Evolutionary conservation across 495 filamentous ascomycete genomes (phyloP), one percentile per base, ranked within the genome.

Genomic region (Aspergillus bridgeri): DNA sequence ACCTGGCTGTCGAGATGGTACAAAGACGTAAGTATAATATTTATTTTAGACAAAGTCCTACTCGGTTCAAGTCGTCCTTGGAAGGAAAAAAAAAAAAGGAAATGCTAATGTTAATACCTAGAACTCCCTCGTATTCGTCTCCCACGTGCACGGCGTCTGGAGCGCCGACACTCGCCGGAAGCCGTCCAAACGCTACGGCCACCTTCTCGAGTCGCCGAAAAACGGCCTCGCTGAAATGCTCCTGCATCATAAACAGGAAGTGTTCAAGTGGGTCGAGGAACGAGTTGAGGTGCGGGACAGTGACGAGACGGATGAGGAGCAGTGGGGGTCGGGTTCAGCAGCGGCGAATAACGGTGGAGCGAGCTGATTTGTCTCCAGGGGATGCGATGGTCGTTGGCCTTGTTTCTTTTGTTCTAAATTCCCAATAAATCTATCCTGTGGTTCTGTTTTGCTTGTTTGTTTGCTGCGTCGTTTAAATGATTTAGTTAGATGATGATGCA

Each of bases 91-190:
- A 19, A 15, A 21, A 51, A 44, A 13, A 47, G 0, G 45, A 6
- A 43, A 7, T 6, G 2, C 4, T 11, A 11, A 13, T 47, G 21
- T 13, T 19, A 47, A 47, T 13, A 38, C 42, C 18, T 23, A 86
- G 64, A 83, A 89, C 68, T 89, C 87, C 0, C 74, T 82, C 2
- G 86, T 95, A 55, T 92, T 87, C 62, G 89, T 96, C 22, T 78
- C 85, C 0, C 73, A 78, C 23, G 75, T 83, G 46, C 92, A 96
- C 62, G 80, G 82, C 8, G 84, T 88, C 58, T 96, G 90, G 90
- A 71, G 67, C 17, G 79, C 81, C 57, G 60, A 69, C 18, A 79
- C 77, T 11, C 71, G 67, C 0, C 78, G 82, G 53, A 86, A 85
- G 63, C 81, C 86, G 15, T 80, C 79, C 18, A 90, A 89, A 70